phyloP scores from a whole-genome alignment of 305 asterid genomes.

The Fraxinus dipetala region DNA sequence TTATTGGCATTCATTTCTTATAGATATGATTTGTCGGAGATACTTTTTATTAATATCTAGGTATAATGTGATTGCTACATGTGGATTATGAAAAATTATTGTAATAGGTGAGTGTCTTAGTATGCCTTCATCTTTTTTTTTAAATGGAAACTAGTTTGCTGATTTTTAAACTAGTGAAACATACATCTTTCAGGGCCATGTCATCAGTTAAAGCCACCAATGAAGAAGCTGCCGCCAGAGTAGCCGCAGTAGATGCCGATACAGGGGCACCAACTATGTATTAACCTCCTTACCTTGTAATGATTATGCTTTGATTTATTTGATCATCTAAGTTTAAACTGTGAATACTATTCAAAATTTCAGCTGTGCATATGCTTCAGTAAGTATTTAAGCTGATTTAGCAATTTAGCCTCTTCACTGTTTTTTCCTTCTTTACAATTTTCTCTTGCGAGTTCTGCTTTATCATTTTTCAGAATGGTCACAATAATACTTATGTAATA shows the following conservation, averaged over 20 bases:
- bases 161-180: neutral
- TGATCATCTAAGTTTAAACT: constrained; percentile 5
- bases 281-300: constrained; percentile 12
- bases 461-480: neutral
- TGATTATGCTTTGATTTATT: constrained; percentile 16
- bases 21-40: neutral
- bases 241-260: constrained; percentile 57
- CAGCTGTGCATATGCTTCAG: neutral
- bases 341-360: neutral
- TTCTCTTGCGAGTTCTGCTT: neutral
- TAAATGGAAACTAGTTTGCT: neutral
- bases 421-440: neutral
- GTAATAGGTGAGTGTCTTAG: neutral
- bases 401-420: constrained; percentile 7
- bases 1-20: neutral
- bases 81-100: neutral
- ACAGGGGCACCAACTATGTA: constrained; percentile 79
- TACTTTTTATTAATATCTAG: neutral
- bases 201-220: constrained; percentile 52
- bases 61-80: neutral
- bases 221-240: constrained; percentile 76
- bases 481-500: neutral
- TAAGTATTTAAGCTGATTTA: constrained; percentile 8
- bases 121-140: neutral
- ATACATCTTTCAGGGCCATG: constrained; percentile 37